A percentile compares a stretch with the other conserved stretches of the same genome.
phyloP scores from a whole-genome alignment of 2,329 filamentous ascomycete species.

The Fulvia fulva region DNA sequence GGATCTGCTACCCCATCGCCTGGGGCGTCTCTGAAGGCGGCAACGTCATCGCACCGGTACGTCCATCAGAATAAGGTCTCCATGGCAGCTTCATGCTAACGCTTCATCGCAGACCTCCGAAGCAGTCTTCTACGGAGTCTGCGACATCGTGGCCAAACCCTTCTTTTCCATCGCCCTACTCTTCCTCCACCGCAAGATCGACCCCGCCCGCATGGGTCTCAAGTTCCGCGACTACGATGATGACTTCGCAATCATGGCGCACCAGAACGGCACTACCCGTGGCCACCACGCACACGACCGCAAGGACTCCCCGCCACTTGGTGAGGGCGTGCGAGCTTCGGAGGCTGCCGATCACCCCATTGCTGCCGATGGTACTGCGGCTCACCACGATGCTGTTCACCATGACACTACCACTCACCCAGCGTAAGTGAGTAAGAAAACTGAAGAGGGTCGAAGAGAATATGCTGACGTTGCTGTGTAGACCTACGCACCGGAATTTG shows the following conservation, averaged over 20 bases:
- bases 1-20: slow-evolving; percentile 58
- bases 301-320: not conserved
- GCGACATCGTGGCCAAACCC: slow-evolving; percentile 60
- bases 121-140: slow-evolving; percentile 60
- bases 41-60: slow-evolving; percentile 54
- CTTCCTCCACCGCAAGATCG: slow-evolving; percentile 56
- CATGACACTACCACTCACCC: not conserved
- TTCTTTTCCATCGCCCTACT: slow-evolving; percentile 55
- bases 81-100: not conserved
- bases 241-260: slow-evolving; percentile 7
- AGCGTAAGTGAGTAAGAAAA: not conserved
- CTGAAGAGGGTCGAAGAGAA: not conserved
- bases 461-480: not conserved
- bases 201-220: slow-evolving; percentile 54
- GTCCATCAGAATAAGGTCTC: not conserved
- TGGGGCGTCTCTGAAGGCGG: slow-evolving; percentile 60
- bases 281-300: not conserved
- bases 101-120: slow-evolving; percentile 49
- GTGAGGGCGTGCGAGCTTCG: slow-evolving; percentile 3
- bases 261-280: not conserved
- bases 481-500: not conserved
- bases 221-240: slow-evolving; percentile 35
- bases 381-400: not conserved
- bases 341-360: not conserved
- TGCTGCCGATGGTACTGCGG: not conserved